Conservation (phyloP, 2,329 filamentous ascomycete species). For the Cladobotryum mycophilum region DNA sequence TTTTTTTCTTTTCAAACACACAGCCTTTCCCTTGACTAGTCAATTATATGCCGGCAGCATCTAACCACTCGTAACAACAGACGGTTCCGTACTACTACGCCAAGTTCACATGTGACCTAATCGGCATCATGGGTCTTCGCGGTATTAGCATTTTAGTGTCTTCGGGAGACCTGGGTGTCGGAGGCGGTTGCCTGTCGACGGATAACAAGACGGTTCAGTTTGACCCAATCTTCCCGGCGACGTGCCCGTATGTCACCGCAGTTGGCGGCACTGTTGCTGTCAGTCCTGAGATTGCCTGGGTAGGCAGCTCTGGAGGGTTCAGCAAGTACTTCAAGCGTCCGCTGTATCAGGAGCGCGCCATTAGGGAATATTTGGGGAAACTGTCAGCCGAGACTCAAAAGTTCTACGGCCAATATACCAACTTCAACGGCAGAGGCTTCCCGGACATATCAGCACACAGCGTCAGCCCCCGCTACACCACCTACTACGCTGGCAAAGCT, state of each 20-base stretch:
- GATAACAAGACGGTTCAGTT: conserved; percentile 35
- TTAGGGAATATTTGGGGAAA: conserved; percentile 34
- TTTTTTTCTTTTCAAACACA: too few species aligned
- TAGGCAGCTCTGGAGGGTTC: conserved; percentile 46
- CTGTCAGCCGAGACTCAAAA: conserved; percentile 37
- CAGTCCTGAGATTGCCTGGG: conserved; percentile 34
- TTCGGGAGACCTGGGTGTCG: conserved; percentile 45
- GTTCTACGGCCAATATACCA: conserved; percentile 32
- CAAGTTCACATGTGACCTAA: conserved; percentile 46
- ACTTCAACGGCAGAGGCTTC: conserved; percentile 34
- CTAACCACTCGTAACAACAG: too few species aligned
- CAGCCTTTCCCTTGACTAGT: too few species aligned
- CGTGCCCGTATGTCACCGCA: conserved; percentile 42
- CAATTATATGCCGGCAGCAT: too few species aligned
- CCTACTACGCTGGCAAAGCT: conserved; percentile 24
- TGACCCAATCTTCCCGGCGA: conserved; percentile 31
- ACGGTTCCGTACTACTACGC: too few species aligned
- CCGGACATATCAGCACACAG: conserved; percentile 38
- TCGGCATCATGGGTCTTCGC: conserved; percentile 46
- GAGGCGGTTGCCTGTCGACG: conserved; percentile 27
- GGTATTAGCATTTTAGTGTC: conserved; percentile 46
- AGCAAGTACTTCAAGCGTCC: conserved; percentile 44
- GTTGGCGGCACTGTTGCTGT: conserved; percentile 43
- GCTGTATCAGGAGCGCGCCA: conserved; percentile 37
- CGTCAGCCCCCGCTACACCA: conserved; percentile 51